A percentile compares a stretch with the other conserved stretches of the same genome.
These are phyloP conservation scores for Chiua virens DNA, from an alignment of 768 basidiomycete species.

Conservation along the genomic window DNA sequence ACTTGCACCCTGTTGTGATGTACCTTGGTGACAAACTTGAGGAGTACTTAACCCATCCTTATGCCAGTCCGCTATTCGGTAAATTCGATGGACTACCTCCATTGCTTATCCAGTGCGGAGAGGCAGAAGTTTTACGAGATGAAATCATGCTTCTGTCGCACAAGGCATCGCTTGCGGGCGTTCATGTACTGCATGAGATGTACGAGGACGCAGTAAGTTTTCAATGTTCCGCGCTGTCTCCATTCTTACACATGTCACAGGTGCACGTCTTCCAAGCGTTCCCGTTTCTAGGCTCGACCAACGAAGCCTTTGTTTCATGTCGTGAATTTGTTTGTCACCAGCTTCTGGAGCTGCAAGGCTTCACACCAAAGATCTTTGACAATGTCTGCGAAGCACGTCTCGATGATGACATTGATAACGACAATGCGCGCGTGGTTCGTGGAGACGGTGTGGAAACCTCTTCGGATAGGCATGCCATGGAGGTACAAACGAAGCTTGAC, in stretches of 20 bases:
- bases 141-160: conserved; percentile 90
- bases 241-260: conserved; percentile 35
- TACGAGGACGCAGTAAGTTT: conserved; percentile 83
- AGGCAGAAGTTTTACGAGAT: conserved; percentile 93
- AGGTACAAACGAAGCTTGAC: conserved; percentile 34
- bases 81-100: conserved; percentile 86
- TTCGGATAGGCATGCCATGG: conserved; percentile 39
- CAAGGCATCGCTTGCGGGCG: conserved; percentile 86
- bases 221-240: background rate
- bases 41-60: conserved; percentile 91
- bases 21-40: conserved; percentile 84
- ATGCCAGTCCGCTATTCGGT: conserved; percentile 93
- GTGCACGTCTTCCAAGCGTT: conserved; percentile 91
- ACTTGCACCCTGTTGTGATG: conserved; percentile 91
- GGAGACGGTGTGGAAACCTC: conserved; percentile 68
- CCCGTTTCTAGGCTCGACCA: conserved; percentile 69
- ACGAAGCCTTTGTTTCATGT: conserved; percentile 69
- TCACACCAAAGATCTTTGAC: conserved; percentile 53
- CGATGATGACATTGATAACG: conserved; percentile 69
- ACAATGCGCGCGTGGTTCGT: conserved; percentile 63
- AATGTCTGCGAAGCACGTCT: conserved; percentile 57
- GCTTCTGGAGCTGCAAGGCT: conserved; percentile 53
- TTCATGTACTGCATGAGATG: conserved; percentile 82
- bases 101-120: conserved; percentile 87
- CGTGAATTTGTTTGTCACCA: conserved; percentile 63